Evolutionary conservation across 2,329 filamentous ascomycete genomes (phyloP), one percentile per base, ranked within the genome.

Genomic region (Colletotrichum sp.): DNA sequence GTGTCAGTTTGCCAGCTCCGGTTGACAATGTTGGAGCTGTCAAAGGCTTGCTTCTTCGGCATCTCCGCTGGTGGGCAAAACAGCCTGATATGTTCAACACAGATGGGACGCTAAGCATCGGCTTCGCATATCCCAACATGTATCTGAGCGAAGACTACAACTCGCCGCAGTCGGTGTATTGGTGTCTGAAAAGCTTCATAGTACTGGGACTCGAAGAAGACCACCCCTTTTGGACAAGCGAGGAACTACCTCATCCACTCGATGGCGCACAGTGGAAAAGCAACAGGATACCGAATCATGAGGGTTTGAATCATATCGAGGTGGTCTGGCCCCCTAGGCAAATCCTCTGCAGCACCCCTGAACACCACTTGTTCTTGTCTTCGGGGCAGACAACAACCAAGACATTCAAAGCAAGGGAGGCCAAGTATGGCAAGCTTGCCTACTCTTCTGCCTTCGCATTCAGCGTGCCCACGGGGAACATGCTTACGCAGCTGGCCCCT

Each of bases 71-170:
- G 84, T 88, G 86, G 87, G 74, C 80, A 0, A 80, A 80, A 24
- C 75, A 81, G 2, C 78, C 77, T 1, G 81, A 87, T 58, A 84
- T 87, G 12, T 88, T 88, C 80, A 83, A 86, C 72, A 38, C 80
- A 1, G 86, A 88, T 68, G 86, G 86, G 6, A 87, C 86, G 0
- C 55, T 88, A 63, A 88, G 83, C 16, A 86, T 88, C 57, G 86
- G 77, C n/a, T 77, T 71, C 28, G 32, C 43, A 13, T 78, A 76
- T 57, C 71, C 74, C 5, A 89, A 89, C 77, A 87, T 88, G 83
- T 89, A 86, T 76, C 84, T 89, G 82, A 82, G 83, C 72, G 87
- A 89, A 79, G 85, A 88, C 75, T 89, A 89, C 79, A 89, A 89
- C 78, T 89, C 87, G 8, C 87, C 87, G 0, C 87, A 89, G 76